phyloP scores from a whole-genome alignment of 306 rosid genomes.

The Gillenia trifoliata region DNA sequence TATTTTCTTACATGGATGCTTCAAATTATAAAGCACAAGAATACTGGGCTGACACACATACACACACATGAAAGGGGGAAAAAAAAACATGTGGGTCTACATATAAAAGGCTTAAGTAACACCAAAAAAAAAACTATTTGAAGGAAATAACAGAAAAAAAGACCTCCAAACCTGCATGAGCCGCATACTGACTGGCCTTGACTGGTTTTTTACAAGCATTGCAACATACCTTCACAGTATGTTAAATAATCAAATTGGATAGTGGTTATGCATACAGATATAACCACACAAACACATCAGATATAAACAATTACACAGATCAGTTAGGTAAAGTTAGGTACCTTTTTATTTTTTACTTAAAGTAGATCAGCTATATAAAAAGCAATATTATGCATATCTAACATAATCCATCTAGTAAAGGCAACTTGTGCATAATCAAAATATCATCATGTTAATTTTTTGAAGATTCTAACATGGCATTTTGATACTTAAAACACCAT shows the following conservation, averaged over 20 bases:
- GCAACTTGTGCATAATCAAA: not conserved
- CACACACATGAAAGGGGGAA: not conserved
- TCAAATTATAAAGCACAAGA: not conserved
- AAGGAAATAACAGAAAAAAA: not conserved
- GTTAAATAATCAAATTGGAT: conserved; percentile 31
- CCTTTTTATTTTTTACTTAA: not conserved
- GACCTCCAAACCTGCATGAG: conserved; percentile 76
- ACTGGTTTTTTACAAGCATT: conserved; percentile 88
- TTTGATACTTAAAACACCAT: not conserved
- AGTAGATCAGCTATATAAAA: conserved; percentile 2
- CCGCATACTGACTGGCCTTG: conserved; percentile 70
- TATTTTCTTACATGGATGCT: not conserved
- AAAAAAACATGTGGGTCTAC: not conserved
- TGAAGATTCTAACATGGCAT: not conserved
- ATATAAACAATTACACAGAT: not conserved
- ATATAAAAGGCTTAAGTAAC: not conserved
- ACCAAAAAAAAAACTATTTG: not conserved
- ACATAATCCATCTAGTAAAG: not conserved
- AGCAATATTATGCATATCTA: not conserved
- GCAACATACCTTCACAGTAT: conserved; percentile 76
- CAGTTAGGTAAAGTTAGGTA: not conserved
- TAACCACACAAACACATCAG: conserved; percentile 7
- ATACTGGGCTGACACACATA: not conserved
- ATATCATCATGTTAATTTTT: not conserved
- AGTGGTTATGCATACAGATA: conserved; percentile 18